Conservation (phyloP, 257 asterid genomes). For the Craterostigma plantagineum region DNA sequence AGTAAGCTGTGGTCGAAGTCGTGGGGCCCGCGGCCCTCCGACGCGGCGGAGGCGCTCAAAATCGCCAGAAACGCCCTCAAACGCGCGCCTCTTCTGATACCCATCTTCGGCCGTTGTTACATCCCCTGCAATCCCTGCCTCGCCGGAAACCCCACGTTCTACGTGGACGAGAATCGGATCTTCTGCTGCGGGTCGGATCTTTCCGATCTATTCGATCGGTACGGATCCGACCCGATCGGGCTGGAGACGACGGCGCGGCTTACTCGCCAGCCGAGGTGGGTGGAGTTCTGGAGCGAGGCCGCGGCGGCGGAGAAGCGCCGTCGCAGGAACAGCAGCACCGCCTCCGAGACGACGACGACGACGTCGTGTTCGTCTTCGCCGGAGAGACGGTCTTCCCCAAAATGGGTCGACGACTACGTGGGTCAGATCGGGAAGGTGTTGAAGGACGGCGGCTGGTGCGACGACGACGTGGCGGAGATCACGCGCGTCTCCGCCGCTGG, state of each 20-base stretch:
- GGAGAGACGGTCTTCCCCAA: slow-evolving; percentile 27
- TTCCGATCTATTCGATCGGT: slow-evolving; percentile 66
- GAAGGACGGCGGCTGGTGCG: slow-evolving; percentile 81
- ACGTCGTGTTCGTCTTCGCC: slow-evolving; percentile 71
- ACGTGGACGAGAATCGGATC: slow-evolving; percentile 60
- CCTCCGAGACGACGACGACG: slow-evolving; percentile 62
- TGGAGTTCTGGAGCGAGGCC: slow-evolving; percentile 99
- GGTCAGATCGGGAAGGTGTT: slow-evolving; percentile 64
- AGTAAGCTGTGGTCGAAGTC: slow-evolving; percentile 76
- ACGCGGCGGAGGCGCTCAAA: slow-evolving; percentile 63
- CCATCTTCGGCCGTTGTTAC: slow-evolving; percentile 75
- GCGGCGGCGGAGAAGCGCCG: slow-evolving; percentile 71
- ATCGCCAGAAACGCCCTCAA: slow-evolving; percentile 63
- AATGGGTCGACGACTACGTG: slow-evolving; percentile 81
- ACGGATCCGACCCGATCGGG: slow-evolving; percentile 32
- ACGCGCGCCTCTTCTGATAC: slow-evolving; percentile 72
- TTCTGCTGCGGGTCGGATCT: slow-evolving; percentile 86
- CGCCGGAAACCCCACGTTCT: slow-evolving; percentile 83
- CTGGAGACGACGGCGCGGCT: slow-evolving; percentile 19
- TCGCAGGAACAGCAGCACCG: slow-evolving; percentile 17
- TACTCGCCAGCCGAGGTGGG: slow-evolving; percentile 73
- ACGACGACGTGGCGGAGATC: slow-evolving; percentile 76
- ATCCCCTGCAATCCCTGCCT: slow-evolving; percentile 71
- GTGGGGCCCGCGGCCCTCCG: slow-evolving; percentile 68
- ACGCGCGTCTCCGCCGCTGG: slow-evolving; percentile 74